Percentiles rank a stretch among this genome's conserved stretches.
Evolutionary conservation across 148 eudicot species (phyloP).

Genomic region (Rhododendron mucronatum): DNA sequence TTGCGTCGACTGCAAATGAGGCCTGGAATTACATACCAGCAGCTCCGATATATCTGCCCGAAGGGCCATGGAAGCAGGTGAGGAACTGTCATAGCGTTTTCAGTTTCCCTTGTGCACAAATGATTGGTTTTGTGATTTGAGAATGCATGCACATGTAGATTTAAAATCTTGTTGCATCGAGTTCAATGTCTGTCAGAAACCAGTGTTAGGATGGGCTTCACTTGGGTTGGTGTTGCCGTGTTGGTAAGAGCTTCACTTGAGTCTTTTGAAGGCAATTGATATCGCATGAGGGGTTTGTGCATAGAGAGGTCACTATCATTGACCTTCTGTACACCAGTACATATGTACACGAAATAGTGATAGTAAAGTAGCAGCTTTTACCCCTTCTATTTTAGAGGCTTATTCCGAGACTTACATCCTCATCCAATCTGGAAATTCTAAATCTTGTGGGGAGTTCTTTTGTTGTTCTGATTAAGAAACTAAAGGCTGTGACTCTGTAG

Average conservation of each 20-base stretch:
- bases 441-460: background rate
- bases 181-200: background rate
- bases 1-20: slow-evolving; percentile 38
- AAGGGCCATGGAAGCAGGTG: slow-evolving; percentile 95
- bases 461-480: background rate
- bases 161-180: background rate
- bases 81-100: background rate
- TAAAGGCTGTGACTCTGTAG: slow-evolving; percentile 23
- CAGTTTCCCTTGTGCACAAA: background rate
- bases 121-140: background rate
- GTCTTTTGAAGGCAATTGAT: background rate
- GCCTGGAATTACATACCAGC: slow-evolving; percentile 60
- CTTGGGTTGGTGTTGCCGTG: background rate
- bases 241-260: background rate
- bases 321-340: background rate
- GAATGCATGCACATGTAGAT: background rate
- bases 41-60: slow-evolving; percentile 85
- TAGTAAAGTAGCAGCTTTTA: background rate
- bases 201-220: background rate
- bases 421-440: background rate
- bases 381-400: background rate
- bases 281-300: background rate
- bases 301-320: background rate
- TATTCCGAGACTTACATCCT: background rate
- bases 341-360: background rate